phyloP scores from a whole-genome alignment of 2,329 filamentous ascomycete species.

The Chaetomium olivaceum region DNA sequence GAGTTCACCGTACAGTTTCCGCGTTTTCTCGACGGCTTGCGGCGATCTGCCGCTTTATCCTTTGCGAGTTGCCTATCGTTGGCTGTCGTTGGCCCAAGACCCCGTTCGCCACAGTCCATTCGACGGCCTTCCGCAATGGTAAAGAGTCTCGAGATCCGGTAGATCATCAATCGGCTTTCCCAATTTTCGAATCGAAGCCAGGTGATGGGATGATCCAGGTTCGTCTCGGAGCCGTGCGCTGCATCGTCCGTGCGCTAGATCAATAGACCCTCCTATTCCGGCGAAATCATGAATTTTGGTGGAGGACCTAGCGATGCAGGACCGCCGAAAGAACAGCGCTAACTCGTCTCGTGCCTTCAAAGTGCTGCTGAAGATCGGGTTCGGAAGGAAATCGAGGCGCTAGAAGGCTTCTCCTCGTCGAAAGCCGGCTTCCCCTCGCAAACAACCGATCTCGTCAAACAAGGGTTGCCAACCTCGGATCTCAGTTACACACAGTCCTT shows the following conservation, averaged over 20 bases:
- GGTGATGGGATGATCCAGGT: background rate
- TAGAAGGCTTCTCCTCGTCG: background rate
- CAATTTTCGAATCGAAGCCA: background rate
- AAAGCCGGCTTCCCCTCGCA: background rate
- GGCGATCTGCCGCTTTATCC: background rate
- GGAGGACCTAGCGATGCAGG: constrained; percentile 16
- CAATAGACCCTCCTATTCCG: constrained; percentile 20
- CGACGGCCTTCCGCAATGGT: background rate
- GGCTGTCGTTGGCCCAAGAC: background rate
- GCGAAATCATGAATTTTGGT: constrained; percentile 14
- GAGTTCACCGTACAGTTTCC: background rate
- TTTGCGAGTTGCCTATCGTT: background rate
- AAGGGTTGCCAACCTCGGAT: background rate
- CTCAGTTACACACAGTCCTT: background rate
- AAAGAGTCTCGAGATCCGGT: background rate
- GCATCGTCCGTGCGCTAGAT: constrained; percentile 25
- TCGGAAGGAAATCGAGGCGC: background rate
- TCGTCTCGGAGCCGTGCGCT: too few species aligned
- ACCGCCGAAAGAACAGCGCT: constrained; percentile 6
- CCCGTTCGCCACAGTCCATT: background rate
- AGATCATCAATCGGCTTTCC: background rate
- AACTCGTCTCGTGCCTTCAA: background rate
- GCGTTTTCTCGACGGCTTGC: background rate
- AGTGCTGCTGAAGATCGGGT: background rate
- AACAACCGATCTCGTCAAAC: background rate